phyloP scores from a whole-genome alignment of 345 rosid genomes.

The Excoecaria cochinchinensis region DNA sequence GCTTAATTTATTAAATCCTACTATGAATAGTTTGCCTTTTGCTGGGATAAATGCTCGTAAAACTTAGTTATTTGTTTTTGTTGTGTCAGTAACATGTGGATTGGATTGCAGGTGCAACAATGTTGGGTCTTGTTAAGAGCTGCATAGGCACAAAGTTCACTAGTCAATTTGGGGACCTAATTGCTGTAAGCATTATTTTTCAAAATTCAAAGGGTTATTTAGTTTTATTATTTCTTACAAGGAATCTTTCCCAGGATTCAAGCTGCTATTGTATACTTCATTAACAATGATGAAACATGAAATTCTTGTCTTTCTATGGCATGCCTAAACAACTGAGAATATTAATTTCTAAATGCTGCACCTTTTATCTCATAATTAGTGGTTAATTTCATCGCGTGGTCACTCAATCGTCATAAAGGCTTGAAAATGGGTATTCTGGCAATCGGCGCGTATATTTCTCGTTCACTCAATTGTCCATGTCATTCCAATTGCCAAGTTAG shows the following conservation, averaged over 20 bases:
- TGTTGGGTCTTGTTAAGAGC: constrained; percentile 84
- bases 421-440: too few relatives aligned
- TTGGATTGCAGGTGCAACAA: constrained; percentile 48
- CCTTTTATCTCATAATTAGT: not conserved
- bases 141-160: constrained; percentile 96
- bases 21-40: not conserved
- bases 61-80: not conserved
- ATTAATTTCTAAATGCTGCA: not conserved
- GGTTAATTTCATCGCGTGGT: too few relatives aligned
- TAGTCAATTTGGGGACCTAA: constrained; percentile 87
- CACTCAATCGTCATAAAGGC: too few relatives aligned
- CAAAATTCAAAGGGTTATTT: not conserved
- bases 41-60: not conserved
- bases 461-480: too few relatives aligned
- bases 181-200: constrained; percentile 68
- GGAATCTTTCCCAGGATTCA: not conserved
- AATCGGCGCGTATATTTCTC: too few relatives aligned
- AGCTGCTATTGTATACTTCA: not conserved
- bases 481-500: too few relatives aligned
- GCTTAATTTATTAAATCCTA: not conserved
- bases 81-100: not conserved
- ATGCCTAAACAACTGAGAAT: not conserved
- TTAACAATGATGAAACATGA: not conserved
- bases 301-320: not conserved
- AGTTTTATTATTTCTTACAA: not conserved